These are phyloP conservation scores for Monosporozyma solicola DNA, from an alignment of 805 yeast genomes.

Conservation along the genomic window DNA sequence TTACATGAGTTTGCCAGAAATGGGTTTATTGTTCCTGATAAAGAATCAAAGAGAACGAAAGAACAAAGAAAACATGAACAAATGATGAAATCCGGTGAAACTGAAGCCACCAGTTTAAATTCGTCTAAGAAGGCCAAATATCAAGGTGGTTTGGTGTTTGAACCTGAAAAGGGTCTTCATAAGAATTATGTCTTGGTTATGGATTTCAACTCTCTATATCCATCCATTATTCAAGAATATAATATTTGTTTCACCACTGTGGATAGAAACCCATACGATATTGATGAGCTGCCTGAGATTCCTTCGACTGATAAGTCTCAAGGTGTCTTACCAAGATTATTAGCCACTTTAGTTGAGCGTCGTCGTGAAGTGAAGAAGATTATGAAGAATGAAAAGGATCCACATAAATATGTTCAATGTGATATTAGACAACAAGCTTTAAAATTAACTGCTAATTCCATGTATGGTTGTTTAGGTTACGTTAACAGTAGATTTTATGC, in stretches of 20 bases:
- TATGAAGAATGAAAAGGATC: slow-evolving; percentile 63
- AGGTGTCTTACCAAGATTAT: slow-evolving; percentile 81
- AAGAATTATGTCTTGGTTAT: slow-evolving; percentile 82
- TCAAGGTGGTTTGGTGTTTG: slow-evolving; percentile 93
- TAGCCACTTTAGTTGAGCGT: slow-evolving; percentile 76
- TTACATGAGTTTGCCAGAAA: slow-evolving; percentile 81
- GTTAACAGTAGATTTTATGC: slow-evolving; percentile 90
- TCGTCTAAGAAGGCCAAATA: slow-evolving; percentile 60
- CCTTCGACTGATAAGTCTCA: slow-evolving; percentile 51
- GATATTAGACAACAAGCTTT: slow-evolving; percentile 95
- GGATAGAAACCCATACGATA: slow-evolving; percentile 48
- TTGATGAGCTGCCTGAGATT: slow-evolving; percentile 56
- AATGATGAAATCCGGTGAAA: slow-evolving; percentile 28
- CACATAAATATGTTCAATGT: slow-evolving; percentile 67
- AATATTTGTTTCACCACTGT: slow-evolving; percentile 97
- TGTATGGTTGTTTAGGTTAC: slow-evolving; percentile 97
- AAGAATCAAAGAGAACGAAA: slow-evolving; percentile 39
- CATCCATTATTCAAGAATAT: slow-evolving; percentile 93
- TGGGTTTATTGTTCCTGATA: slow-evolving; percentile 83
- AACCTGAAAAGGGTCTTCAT: slow-evolving; percentile 91
- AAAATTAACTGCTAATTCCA: slow-evolving; percentile 96
- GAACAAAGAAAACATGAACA: slow-evolving; percentile 28
- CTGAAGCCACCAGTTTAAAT: slow-evolving; percentile 34
- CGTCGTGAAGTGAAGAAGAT: slow-evolving; percentile 88
- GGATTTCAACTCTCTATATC: slow-evolving; percentile 97